Base-by-base conservation (phyloP, 2,329 filamentous ascomycete genomes). In the Diaporthe batatas region DNA sequence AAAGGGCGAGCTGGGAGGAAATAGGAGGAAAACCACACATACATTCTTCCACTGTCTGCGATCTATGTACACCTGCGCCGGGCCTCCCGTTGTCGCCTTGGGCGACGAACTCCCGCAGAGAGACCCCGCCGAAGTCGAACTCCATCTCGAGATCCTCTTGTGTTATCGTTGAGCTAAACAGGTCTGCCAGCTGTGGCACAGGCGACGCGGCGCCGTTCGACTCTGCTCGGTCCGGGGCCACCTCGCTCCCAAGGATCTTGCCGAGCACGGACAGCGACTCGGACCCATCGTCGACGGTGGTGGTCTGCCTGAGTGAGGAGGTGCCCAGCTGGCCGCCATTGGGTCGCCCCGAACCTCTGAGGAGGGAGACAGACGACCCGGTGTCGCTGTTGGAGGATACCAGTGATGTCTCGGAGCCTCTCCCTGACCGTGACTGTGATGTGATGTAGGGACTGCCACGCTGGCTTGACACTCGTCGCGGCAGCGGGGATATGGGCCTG, bases 61-160 rank as follows among this genome's bases (percentile, higher is more conserved):
- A 81, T 77, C 84, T 88, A 83, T 87, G 85, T 80, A 82, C 76
- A 75, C 75, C 76, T 32, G 73, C 79, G 68, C 77, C 76, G 34
- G 73, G 57, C 2, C 73, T 75, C 25, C 74, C 76, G 34, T 79
- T 79, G 1, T 82, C 83, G 16, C 81, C 77, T 23, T 65, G 67
- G 44, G 73, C 71, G 21, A 88, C 90, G 77, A 96, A 91, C 75
- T 94, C 93, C 74, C 92, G 89, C 75, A 99, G 84, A 76, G 93
- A 93, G 67, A 96, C 83, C 0, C 90, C 93, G 16, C 87, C 91
- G 83, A 99, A 98, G 77, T 97, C 93, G 76, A 96, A 91, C 6
- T 92, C 88, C 49, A 90, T 85, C 1, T 90, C 87, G 53, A 95
- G 79, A 72, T 90, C 88, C n/a, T 84, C 83, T 58, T 87, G 82